Conservation (phyloP, 495 filamentous ascomycete genomes). For the Echria macrotheca region DNA sequence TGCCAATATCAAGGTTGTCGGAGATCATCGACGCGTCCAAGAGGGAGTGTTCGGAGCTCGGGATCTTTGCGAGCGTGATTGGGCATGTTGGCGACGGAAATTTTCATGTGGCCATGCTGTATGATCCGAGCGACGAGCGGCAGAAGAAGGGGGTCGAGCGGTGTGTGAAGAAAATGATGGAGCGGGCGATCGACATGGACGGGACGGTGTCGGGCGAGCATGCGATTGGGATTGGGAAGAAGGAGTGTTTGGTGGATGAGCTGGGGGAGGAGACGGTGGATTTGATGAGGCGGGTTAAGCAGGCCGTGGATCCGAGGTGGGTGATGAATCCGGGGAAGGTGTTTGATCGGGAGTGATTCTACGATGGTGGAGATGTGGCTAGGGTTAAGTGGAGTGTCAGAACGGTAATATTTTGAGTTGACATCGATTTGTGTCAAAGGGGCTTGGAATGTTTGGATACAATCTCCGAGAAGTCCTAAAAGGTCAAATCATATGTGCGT, state of each 20-base stretch:
- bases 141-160: constrained; percentile 20
- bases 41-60: constrained; percentile 53
- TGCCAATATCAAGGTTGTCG: constrained; percentile 61
- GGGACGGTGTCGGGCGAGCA: constrained; percentile 36
- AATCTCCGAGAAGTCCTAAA: no score
- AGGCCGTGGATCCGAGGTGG: constrained; percentile 28
- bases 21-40: constrained; percentile 67
- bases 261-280: constrained; percentile 25
- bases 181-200: constrained; percentile 30
- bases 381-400: no score
- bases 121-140: constrained; percentile 18
- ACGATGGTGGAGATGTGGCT: no score
- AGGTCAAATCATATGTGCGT: no score
- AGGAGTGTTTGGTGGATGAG: constrained; percentile 26
- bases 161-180: constrained; percentile 28
- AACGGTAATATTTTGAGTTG: no score
- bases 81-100: constrained; percentile 62
- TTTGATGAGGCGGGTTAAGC: constrained; percentile 30
- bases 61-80: constrained; percentile 63
- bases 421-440: no score
- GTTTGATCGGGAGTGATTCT: constrained; percentile 18
- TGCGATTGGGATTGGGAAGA: constrained; percentile 34
- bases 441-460: no score
- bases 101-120: constrained; percentile 33
- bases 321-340: constrained; percentile 37